These are phyloP conservation scores for Ilyonectria sp. DNA, from an alignment of 2,329 filamentous ascomycete species.

Conservation along the genomic window DNA sequence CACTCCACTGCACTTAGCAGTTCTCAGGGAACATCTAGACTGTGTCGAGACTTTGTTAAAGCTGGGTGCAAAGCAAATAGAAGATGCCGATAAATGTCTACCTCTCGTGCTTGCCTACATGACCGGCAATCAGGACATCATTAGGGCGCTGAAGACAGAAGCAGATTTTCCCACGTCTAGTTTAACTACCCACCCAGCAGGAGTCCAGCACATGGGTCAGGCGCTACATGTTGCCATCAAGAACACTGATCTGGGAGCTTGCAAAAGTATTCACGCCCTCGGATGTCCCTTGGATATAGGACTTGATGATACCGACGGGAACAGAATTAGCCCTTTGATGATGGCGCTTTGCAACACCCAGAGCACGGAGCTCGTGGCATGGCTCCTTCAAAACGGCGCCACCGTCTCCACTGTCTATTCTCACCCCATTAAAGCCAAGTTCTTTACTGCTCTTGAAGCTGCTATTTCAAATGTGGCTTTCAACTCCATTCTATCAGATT, in stretches of 20 bases:
- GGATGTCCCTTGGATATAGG: slow-evolving; percentile 14
- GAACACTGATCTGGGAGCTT: background rate
- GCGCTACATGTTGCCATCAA: slow-evolving; percentile 1
- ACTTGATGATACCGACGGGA: background rate
- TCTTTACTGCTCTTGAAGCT: background rate
- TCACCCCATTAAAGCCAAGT: background rate
- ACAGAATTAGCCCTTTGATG: background rate
- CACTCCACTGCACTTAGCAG: slow-evolving; percentile 16
- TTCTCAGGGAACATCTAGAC: fast-evolving
- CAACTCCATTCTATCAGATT: background rate
- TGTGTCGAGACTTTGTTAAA: background rate
- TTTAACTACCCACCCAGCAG: fast-evolving
- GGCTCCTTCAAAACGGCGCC: background rate
- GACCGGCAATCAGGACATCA: background rate
- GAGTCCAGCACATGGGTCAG: background rate
- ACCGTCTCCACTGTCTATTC: background rate
- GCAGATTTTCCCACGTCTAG: background rate
- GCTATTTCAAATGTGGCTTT: background rate
- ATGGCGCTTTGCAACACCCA: background rate
- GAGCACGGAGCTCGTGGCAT: background rate
- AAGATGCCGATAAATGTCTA: background rate
- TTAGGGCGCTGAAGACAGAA: background rate
- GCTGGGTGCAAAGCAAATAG: background rate
- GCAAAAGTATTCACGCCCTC: background rate
- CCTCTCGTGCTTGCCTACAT: background rate